Evolutionary conservation across 2,329 filamentous ascomycete species (phyloP), one percentile per base, ranked within the genome.

Genomic region (Alternaria longipes): DNA sequence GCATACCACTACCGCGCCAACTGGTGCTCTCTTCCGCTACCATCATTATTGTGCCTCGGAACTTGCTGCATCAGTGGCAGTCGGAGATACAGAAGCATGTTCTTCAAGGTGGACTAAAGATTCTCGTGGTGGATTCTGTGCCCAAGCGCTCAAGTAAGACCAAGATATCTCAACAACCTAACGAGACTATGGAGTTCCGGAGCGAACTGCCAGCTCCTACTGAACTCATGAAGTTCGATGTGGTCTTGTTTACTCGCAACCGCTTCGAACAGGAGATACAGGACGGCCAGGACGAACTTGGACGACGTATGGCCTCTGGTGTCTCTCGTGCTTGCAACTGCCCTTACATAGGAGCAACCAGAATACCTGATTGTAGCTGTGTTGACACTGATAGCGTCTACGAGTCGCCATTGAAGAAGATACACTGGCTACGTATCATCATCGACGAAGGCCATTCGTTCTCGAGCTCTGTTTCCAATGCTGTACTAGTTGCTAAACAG

Each of bases 381-480:
- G 71, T 82, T 4, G 73, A 70, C 8, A 66, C 74, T 2, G 75
- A 81, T 5, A 77, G 77, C 64, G 38, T 80, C 59, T 85, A 88
- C 32, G 75, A 84, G 9, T 91, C 88, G 1, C 86, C 90, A 0
- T 78, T 97, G 18, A 87, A 88, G 40, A 79, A 86, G 8, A 78
- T 97, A 4, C 93, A 92, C 68, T 97, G 94, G 85, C 90, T 97
- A 70, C 86, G 94, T 1, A 89, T 96, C 47, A 94, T 98, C 46
- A 90, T 97, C 18, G 94, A 98, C 66, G 94, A 97, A 82, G 94
- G 94, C 0, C 93, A 97, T 75, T 91, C 87, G 60, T 89, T 97
- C 60, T 92, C 92, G 0, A 90, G 91, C 38, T 86, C 86, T 0
- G 85, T 79, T 3, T 92, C 88, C 1, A 85, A 82, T 46, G 85